Conservation (phyloP, 139 green algal species). For the Nannochloris sp. region DNA sequence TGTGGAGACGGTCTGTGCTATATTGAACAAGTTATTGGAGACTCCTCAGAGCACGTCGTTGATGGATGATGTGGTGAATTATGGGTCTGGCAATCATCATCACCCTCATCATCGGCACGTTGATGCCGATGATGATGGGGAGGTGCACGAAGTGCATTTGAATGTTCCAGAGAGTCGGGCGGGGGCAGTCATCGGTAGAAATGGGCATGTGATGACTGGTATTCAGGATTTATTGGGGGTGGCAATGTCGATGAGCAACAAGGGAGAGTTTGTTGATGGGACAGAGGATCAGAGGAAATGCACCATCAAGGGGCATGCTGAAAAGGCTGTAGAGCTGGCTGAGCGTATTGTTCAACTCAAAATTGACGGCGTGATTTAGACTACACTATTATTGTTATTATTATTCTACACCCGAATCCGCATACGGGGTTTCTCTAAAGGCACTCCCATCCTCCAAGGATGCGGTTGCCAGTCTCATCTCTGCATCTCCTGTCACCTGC, state of each 20-base stretch:
- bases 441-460: constrained; percentile 9
- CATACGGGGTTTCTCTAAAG: constrained; percentile 11
- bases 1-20: constrained; percentile 59
- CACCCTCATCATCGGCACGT: constrained; percentile 7
- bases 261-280: constrained; percentile 50
- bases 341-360: constrained; percentile 38
- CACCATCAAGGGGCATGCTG: constrained; percentile 34
- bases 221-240: constrained; percentile 57
- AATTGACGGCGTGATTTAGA: not conserved
- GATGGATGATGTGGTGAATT: constrained; percentile 26
- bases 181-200: constrained; percentile 63
- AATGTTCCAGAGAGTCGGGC: constrained; percentile 51
- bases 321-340: constrained; percentile 40
- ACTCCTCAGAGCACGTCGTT: constrained; percentile 57
- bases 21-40: constrained; percentile 62
- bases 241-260: constrained; percentile 47
- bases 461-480: constrained; percentile 1
- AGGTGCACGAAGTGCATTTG: not conserved
- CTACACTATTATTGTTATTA: not conserved
- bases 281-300: constrained; percentile 46
- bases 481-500: not conserved
- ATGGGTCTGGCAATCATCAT: constrained; percentile 7
- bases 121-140: not conserved
- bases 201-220: constrained; percentile 56
- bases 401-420: constrained; percentile 10